Evolutionary conservation across 805 yeast species (phyloP).

Genomic region (Starmerella etchellsii): DNA sequence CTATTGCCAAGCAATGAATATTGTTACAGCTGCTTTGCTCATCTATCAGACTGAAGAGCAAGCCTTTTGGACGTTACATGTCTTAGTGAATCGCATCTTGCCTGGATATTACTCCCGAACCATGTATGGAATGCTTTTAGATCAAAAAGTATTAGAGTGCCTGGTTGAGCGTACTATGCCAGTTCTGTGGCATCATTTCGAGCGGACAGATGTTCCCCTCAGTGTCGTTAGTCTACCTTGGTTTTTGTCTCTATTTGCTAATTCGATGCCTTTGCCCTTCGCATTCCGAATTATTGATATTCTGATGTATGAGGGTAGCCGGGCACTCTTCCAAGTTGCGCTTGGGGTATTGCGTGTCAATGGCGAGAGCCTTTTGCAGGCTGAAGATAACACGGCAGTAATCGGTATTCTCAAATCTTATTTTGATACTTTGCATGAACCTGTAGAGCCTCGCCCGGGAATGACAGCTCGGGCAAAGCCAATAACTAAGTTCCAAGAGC

Average conservation of each 20-base stretch:
- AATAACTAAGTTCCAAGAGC: conserved; percentile 76
- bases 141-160: conserved; percentile 85
- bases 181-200: conserved; percentile 68
- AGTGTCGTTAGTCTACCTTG: conserved; percentile 92
- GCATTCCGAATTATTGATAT: conserved; percentile 88
- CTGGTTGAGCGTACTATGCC: conserved; percentile 87
- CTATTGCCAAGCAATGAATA: conserved; percentile 98
- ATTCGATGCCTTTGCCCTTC: conserved; percentile 86
- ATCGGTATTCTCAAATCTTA: conserved; percentile 74
- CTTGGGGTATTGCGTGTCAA: conserved; percentile 79
- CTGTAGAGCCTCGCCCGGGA: conserved; percentile 57
- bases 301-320: conserved; percentile 79
- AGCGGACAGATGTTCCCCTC: conserved; percentile 69
- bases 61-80: conserved; percentile 83
- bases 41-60: conserved; percentile 82
- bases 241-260: conserved; percentile 82
- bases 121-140: conserved; percentile 92
- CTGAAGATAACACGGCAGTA: conserved; percentile 87
- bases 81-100: conserved; percentile 67
- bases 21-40: conserved; percentile 42
- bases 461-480: conserved; percentile 45
- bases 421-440: conserved; percentile 59
- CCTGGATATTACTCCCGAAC: conserved; percentile 96
- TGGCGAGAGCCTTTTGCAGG: conserved; percentile 66
- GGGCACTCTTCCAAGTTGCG: conserved; percentile 82